These are phyloP conservation scores for Acanthamoeba culbertsoni DNA, from an alignment of 208 protist species.

Conservation along the genomic window DNA sequence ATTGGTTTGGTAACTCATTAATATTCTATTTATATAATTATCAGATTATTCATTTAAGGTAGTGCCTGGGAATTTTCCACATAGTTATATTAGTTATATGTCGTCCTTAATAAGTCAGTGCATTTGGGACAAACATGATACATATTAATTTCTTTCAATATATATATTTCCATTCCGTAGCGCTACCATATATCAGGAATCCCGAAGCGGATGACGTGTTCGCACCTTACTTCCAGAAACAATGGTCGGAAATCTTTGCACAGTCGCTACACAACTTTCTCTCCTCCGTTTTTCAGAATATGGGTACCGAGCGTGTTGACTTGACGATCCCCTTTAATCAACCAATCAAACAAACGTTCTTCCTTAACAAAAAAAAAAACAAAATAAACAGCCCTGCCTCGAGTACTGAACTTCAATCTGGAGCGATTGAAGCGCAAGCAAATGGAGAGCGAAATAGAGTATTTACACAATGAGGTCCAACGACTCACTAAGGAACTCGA, in stretches of 20 bases:
- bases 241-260: conserved; percentile 14
- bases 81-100: no score
- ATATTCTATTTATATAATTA: no score
- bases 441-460: conserved; percentile 53
- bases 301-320: background rate
- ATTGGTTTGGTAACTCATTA: conserved; percentile 32
- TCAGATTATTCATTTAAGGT: no score
- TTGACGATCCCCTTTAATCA: no score
- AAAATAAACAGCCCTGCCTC: background rate
- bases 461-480: conserved; percentile 33
- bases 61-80: no score
- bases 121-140: no score
- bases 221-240: conserved; percentile 10
- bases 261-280: conserved; percentile 49
- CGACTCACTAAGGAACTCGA: conserved; percentile 33
- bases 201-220: background rate
- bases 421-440: conserved; percentile 28
- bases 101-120: no score
- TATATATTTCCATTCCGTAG: background rate
- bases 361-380: no score
- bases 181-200: conserved; percentile 22
- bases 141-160: background rate
- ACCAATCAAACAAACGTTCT: no score
- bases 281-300: conserved; percentile 12
- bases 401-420: conserved; percentile 45